These are phyloP conservation scores for Umbelopsis sp. DNA, from an alignment of 192 early-diverging fungal genomes.

Conservation along the genomic window DNA sequence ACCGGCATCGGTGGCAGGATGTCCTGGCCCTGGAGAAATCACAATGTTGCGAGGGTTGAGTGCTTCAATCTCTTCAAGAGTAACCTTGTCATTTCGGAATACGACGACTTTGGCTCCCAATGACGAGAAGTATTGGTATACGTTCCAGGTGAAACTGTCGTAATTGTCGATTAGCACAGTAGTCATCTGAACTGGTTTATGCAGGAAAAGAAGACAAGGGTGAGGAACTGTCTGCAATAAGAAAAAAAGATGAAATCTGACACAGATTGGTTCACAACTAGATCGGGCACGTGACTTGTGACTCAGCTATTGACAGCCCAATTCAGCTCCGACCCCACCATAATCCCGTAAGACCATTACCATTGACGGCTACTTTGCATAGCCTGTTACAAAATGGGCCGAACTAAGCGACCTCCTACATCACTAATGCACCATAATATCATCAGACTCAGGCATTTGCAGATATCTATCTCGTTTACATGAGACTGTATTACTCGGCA, in stretches of 20 bases:
- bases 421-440: too few relatives aligned
- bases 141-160: slow-evolving; percentile 99
- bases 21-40: slow-evolving; percentile 96
- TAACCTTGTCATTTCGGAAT: slow-evolving; percentile 92
- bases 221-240: neutral
- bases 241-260: neutral
- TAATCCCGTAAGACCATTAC: too few relatives aligned
- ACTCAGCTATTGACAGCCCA: neutral
- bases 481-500: neutral
- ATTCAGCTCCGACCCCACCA: too few relatives aligned
- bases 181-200: slow-evolving; percentile 41
- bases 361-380: neutral
- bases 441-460: too few relatives aligned
- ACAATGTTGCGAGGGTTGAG: slow-evolving; percentile 93
- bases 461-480: neutral
- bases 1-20: slow-evolving; percentile 87
- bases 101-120: slow-evolving; percentile 93
- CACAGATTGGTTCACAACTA: neutral
- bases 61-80: slow-evolving; percentile 79
- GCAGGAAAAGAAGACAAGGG: slow-evolving; percentile 5
- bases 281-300: neutral
- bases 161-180: slow-evolving; percentile 96
- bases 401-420: too few relatives aligned
- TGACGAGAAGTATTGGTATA: slow-evolving; percentile 92
- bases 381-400: neutral